Evolutionary conservation across 371 early-diverging fungal genomes (phyloP), one percentile per base, ranked within the genome.

Genomic region (Apophysomyces elegans): DNA sequence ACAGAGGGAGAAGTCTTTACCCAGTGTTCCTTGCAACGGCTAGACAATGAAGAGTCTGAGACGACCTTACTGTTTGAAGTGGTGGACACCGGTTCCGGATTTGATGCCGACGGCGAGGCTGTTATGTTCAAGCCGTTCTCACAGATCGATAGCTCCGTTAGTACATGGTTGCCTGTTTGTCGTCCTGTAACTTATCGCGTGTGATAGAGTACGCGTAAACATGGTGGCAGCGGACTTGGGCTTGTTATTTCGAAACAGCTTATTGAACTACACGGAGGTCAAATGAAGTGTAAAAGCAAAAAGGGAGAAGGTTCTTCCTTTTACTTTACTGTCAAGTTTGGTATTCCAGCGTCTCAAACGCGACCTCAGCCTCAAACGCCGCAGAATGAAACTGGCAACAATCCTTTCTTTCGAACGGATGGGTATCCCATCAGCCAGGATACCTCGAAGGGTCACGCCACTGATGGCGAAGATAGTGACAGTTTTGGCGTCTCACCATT

Each of bases 81-180:
- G 9, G 75, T 86, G 7, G 89, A 88, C 67, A 87, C 89, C 4
- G 89, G 89, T 39, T 68, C 85, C 38, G 89, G 89, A 11, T 88
- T 88, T 66, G 86, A 88, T 65, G 73, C 85, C 6, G 69, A 78
- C 3, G 88, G 83, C 39, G 84, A 87, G 46, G 81, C 85, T 1
- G 83, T 86, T 45, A 88, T 89, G 86, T 89, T 89, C 69, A 87
- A 89, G 59, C 89, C 89, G 0, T 89, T 87, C 56, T 87, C 87
- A 0, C 89, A 89, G 69, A 86, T 86, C 7, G 88, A 87, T 57
- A 81, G 85, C 59, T 89, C 89, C 18, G 80, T 80, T 74, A 61
- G 76, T 57, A 12, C 7, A 5, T 60, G 41, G 18, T 47, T 16
- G 6, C 13, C 14, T 12, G 21, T 38, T 58, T 5, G 0, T 18